Conservation (phyloP, 2,329 filamentous ascomycete species). For the Paecilomyces dactylethromorphus region DNA sequence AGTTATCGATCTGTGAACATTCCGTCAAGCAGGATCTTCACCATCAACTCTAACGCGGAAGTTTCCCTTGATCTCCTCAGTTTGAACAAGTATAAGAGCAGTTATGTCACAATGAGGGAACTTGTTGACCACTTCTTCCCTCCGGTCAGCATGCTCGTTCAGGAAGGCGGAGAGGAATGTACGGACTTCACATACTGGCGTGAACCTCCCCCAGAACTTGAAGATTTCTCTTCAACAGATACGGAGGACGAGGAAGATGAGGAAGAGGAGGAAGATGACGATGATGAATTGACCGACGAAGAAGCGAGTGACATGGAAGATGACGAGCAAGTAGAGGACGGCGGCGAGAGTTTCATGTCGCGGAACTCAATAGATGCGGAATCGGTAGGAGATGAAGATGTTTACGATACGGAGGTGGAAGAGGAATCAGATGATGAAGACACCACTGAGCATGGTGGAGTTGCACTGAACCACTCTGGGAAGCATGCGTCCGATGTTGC, state of each 20-base stretch:
- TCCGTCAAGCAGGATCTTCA: constrained; percentile 89
- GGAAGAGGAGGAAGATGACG: constrained; percentile 46
- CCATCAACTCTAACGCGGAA: constrained; percentile 96
- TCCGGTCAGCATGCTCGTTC: constrained; percentile 77
- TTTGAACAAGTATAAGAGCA: constrained; percentile 91
- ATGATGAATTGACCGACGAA: constrained; percentile 42
- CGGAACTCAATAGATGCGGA: constrained; percentile 37
- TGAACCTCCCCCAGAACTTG: constrained; percentile 72
- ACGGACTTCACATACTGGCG: constrained; percentile 98
- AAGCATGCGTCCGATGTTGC: neutral
- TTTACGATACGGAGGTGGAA: constrained; percentile 32
- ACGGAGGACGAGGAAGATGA: constrained; percentile 48
- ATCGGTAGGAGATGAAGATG: constrained; percentile 12
- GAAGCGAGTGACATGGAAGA: constrained; percentile 44
- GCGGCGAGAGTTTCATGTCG: constrained; percentile 30
- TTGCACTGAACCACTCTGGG: neutral
- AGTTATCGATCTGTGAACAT: constrained; percentile 96
- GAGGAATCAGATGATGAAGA: constrained; percentile 22
- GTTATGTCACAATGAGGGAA: constrained; percentile 94
- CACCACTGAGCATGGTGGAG: constrained; percentile 17
- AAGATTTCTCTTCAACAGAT: constrained; percentile 83
- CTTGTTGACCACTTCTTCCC: constrained; percentile 98
- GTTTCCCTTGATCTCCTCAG: constrained; percentile 85
- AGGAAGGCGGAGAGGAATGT: constrained; percentile 85
- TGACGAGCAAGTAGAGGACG: constrained; percentile 46